Evolutionary conservation across 257 asterid genomes (phyloP).

Genomic region (Solanum bukasovii): DNA sequence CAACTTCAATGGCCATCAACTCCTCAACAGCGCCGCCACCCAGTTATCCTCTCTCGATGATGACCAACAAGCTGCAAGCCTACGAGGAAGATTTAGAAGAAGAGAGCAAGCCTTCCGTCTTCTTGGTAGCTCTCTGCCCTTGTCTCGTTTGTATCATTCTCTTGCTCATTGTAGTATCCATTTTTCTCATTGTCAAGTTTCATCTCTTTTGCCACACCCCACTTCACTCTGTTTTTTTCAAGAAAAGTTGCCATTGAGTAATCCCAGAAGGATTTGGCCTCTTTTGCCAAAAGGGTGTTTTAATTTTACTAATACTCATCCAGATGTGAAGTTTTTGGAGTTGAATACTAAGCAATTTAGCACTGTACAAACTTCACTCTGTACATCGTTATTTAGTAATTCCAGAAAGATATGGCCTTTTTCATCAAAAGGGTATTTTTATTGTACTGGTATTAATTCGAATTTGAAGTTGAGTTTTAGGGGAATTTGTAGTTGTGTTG

Average conservation of each 20-base stretch:
- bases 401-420: background rate
- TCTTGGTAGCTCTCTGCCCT: conserved; percentile 75
- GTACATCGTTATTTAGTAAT: conserved; percentile 28
- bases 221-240: conserved; percentile 50
- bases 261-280: background rate
- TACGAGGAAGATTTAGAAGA: conserved; percentile 38
- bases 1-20: conserved; percentile 36
- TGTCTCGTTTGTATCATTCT: conserved; percentile 57
- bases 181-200: conserved; percentile 53
- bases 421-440: background rate
- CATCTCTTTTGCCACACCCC: conserved; percentile 79
- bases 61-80: conserved; percentile 13
- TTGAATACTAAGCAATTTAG: background rate
- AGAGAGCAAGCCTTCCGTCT: conserved; percentile 22
- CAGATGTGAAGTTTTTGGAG: background rate
- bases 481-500: conserved; percentile 23
- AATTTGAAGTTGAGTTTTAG: conserved; percentile 12
- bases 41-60: background rate
- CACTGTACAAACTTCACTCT: conserved; percentile 28
- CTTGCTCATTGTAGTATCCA: conserved; percentile 27
- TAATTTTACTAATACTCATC: background rate
- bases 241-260: conserved; percentile 39
- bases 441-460: background rate
- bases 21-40: conserved; percentile 22
- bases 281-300: background rate